Base-by-base conservation (phyloP, 2,329 filamentous ascomycete species). In the Bipolaris bicolor region DNA sequence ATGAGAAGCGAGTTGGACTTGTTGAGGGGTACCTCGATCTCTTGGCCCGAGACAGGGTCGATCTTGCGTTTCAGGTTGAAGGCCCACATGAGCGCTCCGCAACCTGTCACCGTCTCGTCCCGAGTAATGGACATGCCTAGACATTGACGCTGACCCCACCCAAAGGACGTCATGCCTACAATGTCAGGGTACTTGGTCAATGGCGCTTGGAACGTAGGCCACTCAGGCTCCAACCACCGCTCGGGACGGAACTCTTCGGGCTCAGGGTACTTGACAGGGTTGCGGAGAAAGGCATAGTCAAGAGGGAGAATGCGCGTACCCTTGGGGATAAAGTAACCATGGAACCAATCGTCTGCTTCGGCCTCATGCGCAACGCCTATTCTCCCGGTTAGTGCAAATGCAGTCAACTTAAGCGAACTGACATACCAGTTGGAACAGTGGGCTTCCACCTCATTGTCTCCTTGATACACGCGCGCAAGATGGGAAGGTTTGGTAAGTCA, bases 131-230 rank as follows among this genome's bases (percentile, higher is more conserved):
- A 83, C 75, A 86, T 84, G 5, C 86, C 86, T 4, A 88, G 80
- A 64, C 86, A 89, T 13, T 83, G 82, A 60, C 87, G 81, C 41
- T 86, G 84, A 33, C 86, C 87, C 79, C 82, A 88, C 26, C 86
- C 86, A 66, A 89, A 89, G 0, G 83, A 86, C 61, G 86, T 83
- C 82, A 88, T 86, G 36, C 82, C 82, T 62, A 86, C 84, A 68
- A 89, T 82, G 71, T 83, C 86, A 15, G 87, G 87, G 66, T 84
- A 88, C 54, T 82, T 81, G 1, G 82, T 82, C n/a, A 89, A 80
- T 0, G 87, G 87, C 66, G 85, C 86, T 66, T 88, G 84, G 76
- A 84, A 89, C 0, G 86, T 87, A 0, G 87, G 87, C 81, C 83
- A 89, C 18, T 76, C 77, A n/a, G 83, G 74, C 62, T 87, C 83